Evolutionary conservation across 2,329 filamentous ascomycete genomes (phyloP), one percentile per base, ranked within the genome.

Genomic region (Epichloe gansuensis): DNA sequence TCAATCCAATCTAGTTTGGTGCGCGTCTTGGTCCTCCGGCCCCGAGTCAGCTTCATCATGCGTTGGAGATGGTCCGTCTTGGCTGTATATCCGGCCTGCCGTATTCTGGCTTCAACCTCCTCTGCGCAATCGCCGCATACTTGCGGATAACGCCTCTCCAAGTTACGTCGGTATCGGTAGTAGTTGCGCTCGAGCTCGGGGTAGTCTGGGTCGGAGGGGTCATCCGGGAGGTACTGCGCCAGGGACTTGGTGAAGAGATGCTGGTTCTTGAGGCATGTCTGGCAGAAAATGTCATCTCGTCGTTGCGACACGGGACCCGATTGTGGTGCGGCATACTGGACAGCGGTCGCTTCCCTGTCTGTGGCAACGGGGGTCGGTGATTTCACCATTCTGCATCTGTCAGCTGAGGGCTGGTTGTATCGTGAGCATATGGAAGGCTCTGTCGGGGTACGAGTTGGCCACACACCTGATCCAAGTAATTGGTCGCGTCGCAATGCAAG

Each of bases 71-170:
- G 80, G 59, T 94, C 88, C n/a, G 87, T 85, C 67, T 88, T 88
- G 31, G 90, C 90, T 35, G 83, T 85, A 64, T 95, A 95, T 8
- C 81, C 84, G 0, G 88, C 82, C 58, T 81, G 75, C 23, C 80
- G 76, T 50, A 96, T 82, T 55, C 82, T 78, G 38, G 77, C 72
- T 56, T 85, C 80, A 23, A 91, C 91, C 55, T 75, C 80, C 5
- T 83, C 85, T 57, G 87, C 85, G 67, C 93, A 98, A 46, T 81
- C 74, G 56, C 78, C 78, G 71, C 93, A 98, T 54, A 95, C 85
- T 63, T 93, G 89, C 0, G 93, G 93, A 63, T 96, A 97, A 48
- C 86, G 80, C 61, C 81, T 75, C 70, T 96, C 91, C 17, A 96
- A 75, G 50, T 83, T 76, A 56, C 75, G 76, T 56, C 84, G 83